Conservation (phyloP, 306 rosid species). For the Macrotyloma uniflorum region DNA sequence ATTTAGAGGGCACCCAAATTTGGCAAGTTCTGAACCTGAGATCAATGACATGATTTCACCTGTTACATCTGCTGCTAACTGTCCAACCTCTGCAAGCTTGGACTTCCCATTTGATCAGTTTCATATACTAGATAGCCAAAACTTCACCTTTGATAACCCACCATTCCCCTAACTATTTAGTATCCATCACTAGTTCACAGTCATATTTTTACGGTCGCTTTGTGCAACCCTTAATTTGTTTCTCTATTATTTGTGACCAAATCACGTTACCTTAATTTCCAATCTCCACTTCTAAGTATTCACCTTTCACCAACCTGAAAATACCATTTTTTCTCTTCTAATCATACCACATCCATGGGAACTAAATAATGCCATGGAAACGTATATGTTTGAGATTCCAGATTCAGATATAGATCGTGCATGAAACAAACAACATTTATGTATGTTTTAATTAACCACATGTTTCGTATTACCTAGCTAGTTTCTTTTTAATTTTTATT, state of each 20-base stretch:
- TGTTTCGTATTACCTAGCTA: not conserved
- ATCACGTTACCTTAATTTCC: too few relatives aligned
- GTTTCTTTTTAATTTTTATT: not conserved
- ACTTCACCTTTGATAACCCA: slow-evolving; percentile 51
- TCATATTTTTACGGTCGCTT: not conserved
- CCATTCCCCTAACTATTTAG: slow-evolving; percentile 14
- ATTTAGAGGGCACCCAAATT: slow-evolving; percentile 32
- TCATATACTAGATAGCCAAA: slow-evolving; percentile 39
- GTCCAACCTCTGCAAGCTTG: slow-evolving; percentile 33
- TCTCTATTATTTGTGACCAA: too few relatives aligned
- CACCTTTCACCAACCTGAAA: not conserved
- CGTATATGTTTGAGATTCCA: too few relatives aligned
- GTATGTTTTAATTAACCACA: not conserved
- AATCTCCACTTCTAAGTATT: not conserved
- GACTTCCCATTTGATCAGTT: slow-evolving; percentile 53
- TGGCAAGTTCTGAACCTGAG: slow-evolving; percentile 35
- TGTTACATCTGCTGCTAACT: slow-evolving; percentile 40
- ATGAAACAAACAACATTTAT: not conserved
- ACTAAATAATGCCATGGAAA: not conserved
- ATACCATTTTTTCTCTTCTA: not conserved
- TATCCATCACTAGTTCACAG: not conserved
- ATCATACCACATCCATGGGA: not conserved
- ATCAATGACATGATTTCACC: slow-evolving; percentile 31
- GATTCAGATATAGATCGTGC: too few relatives aligned
- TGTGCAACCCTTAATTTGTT: too few relatives aligned